These are phyloP conservation scores for Phlebopus sp. DNA, from an alignment of 1,284 basidiomycete species.

Conservation along the genomic window DNA sequence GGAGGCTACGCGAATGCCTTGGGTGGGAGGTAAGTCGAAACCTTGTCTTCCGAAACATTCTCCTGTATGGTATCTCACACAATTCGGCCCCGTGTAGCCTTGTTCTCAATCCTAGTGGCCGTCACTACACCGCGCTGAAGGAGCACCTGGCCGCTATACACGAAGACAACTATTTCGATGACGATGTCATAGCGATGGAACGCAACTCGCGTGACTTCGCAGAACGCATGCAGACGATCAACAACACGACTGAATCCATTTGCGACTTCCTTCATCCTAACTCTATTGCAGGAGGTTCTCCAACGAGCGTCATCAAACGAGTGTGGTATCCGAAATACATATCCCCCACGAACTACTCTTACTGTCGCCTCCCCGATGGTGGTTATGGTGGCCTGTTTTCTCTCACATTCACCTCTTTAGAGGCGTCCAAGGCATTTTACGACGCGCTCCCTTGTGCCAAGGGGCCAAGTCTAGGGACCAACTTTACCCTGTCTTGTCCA, in stretches of 20 bases:
- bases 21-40: slow-evolving; percentile 92
- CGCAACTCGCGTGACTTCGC: slow-evolving; percentile 95
- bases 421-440: slow-evolving; percentile 78
- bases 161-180: slow-evolving; percentile 87
- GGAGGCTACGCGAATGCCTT: slow-evolving; percentile 95
- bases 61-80: not conserved
- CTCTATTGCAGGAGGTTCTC: slow-evolving; percentile 41
- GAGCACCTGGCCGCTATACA: slow-evolving; percentile 58
- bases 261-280: slow-evolving; percentile 74
- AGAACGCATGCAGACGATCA: slow-evolving; percentile 73
- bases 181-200: slow-evolving; percentile 97
- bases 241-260: slow-evolving; percentile 80
- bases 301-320: slow-evolving; percentile 52
- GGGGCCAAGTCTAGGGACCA: slow-evolving; percentile 90
- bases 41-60: not conserved
- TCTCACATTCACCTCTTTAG: slow-evolving; percentile 70
- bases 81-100: slow-evolving; percentile 41
- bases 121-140: slow-evolving; percentile 68
- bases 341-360: slow-evolving; percentile 70
- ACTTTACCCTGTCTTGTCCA: slow-evolving; percentile 91
- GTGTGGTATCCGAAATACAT: slow-evolving; percentile 87
- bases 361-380: slow-evolving; percentile 50
- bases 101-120: slow-evolving; percentile 80
- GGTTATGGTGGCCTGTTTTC: slow-evolving; percentile 91
- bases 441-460: slow-evolving; percentile 80